Conservation (phyloP, 1,139 yeast species). For the Dujonia santamariae region DNA sequence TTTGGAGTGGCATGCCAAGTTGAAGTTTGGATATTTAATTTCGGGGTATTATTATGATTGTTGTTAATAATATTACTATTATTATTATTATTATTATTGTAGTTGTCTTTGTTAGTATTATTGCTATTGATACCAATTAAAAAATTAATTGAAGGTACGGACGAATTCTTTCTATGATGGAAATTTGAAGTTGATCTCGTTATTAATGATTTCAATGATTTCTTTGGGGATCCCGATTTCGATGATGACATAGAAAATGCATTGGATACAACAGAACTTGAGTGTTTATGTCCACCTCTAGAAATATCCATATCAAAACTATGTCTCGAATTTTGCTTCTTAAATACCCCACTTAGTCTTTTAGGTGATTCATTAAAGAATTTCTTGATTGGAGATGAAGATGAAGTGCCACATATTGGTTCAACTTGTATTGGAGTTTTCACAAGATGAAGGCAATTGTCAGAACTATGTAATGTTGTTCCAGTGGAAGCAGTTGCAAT, state of each 20-base stretch:
- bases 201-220: slow-evolving; percentile 24
- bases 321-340: slow-evolving; percentile 16
- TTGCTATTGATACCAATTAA: neutral
- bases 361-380: slow-evolving; percentile 35
- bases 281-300: slow-evolving; percentile 20
- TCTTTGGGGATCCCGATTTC: slow-evolving; percentile 29
- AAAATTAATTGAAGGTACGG: slow-evolving; percentile 11
- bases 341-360: slow-evolving; percentile 23
- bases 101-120: neutral
- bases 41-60: too few species aligned
- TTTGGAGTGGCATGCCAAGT: slow-evolving; percentile 6
- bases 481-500: slow-evolving; percentile 1
- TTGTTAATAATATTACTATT: too few species aligned
- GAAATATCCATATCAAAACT: slow-evolving; percentile 16
- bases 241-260: slow-evolving; percentile 28
- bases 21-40: slow-evolving; percentile 4
- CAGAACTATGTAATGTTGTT: neutral
- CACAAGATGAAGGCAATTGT: slow-evolving; percentile 5
- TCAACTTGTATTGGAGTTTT: slow-evolving; percentile 2
- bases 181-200: slow-evolving; percentile 8
- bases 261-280: slow-evolving; percentile 27
- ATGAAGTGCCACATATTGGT: too few species aligned
- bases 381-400: slow-evolving; percentile 32
- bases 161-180: slow-evolving; percentile 13
- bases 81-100: too few species aligned